A percentile compares a stretch with the other conserved stretches of the same genome.
These are phyloP conservation scores for Echium plantagineum DNA, from an alignment of 257 asterid species.

Conservation along the genomic window DNA sequence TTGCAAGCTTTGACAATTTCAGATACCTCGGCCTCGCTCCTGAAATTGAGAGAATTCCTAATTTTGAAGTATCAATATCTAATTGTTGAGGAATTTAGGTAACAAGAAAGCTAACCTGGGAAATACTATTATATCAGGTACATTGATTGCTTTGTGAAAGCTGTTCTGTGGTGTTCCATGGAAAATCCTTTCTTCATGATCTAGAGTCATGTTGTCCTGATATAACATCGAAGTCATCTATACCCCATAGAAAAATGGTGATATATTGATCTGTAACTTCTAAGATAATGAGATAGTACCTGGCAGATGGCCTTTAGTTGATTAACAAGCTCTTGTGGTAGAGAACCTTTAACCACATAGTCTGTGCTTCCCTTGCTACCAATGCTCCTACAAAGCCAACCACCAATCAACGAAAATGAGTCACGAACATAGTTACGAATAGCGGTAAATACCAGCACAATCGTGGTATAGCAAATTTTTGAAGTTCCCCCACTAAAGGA, in stretches of 20 bases:
- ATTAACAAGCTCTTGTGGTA: constrained; percentile 53
- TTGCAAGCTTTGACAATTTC: constrained; percentile 70
- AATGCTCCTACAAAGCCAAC: constrained; percentile 20
- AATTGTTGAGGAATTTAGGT: neutral
- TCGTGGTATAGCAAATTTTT: no score
- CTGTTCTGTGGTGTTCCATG: constrained; percentile 97
- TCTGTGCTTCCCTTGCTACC: constrained; percentile 70
- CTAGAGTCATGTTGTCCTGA: constrained; percentile 70
- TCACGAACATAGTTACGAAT: no score
- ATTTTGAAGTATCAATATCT: neutral
- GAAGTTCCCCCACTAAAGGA: no score
- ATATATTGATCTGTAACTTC: no score
- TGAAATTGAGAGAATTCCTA: constrained; percentile 22
- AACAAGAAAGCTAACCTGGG: constrained; percentile 38
- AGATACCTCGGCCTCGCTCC: constrained; percentile 90
- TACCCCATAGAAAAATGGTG: neutral
- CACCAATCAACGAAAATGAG: no score
- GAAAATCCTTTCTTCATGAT: constrained; percentile 72
- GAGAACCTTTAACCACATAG: constrained; percentile 63
- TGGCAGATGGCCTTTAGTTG: constrained; percentile 63
- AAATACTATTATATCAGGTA: constrained; percentile 81
- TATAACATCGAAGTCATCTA: constrained; percentile 8
- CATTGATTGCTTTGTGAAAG: constrained; percentile 80
- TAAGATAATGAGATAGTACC: constrained; percentile 40
- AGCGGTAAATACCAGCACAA: no score